Evolutionary conservation across 257 asterid genomes (phyloP).

Genomic region (Salvia miltiorrhiza): DNA sequence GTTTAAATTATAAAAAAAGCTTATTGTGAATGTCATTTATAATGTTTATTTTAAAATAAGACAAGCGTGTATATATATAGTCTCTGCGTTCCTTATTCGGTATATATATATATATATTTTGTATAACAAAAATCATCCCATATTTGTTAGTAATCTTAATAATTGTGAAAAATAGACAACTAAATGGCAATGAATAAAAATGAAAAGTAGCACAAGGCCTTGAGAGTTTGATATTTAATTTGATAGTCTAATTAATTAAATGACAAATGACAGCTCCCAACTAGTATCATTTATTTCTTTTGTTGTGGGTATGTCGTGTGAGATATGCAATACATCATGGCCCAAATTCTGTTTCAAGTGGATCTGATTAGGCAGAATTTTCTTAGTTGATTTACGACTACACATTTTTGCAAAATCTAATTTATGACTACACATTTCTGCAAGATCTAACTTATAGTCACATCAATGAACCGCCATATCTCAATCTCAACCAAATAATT

Average conservation of each 20-base stretch:
- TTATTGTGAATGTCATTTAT: too few relatives aligned
- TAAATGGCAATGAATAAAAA: too few relatives aligned
- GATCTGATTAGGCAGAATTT: slow-evolving; percentile 13
- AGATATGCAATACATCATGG: slow-evolving; percentile 11
- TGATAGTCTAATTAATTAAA: background rate
- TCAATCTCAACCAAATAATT: background rate
- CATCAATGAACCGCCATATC: slow-evolving; percentile 10
- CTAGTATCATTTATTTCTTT: slow-evolving; percentile 1
- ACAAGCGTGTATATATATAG: too few relatives aligned
- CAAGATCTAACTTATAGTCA: slow-evolving; percentile 5
- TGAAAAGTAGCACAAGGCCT: background rate
- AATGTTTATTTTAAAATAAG: too few relatives aligned
- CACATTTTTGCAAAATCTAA: too few relatives aligned
- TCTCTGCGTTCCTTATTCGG: too few relatives aligned
- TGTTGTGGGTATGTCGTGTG: background rate
- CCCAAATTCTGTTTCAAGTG: slow-evolving; percentile 18
- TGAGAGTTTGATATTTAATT: background rate
- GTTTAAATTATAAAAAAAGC: too few relatives aligned
- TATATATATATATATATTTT: too few relatives aligned
- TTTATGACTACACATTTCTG: background rate
- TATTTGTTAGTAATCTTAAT: too few relatives aligned
- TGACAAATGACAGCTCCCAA: background rate
- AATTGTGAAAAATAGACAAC: too few relatives aligned
- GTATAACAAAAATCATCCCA: too few relatives aligned
- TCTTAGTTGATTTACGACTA: too few relatives aligned